Base-by-base conservation (phyloP, 176 grass and related monocot genomes). In the Musa itinerans region DNA sequence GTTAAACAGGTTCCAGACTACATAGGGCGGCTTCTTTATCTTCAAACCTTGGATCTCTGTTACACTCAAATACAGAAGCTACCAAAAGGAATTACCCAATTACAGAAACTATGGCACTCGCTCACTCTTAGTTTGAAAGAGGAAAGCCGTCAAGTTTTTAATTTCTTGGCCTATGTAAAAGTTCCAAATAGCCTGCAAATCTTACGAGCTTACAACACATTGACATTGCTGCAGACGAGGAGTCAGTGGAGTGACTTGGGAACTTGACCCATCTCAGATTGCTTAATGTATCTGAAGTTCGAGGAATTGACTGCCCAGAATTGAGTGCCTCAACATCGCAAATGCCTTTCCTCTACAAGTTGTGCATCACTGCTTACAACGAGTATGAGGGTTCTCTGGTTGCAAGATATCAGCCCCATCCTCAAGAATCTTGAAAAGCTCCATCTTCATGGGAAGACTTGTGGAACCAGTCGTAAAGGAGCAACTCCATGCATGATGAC, bases 11-110 rank as follows among this genome's bases (percentile, higher is more conserved):
- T 89, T 74, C 55, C 87, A 7, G 79, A 65, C 56, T 80, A 56
- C 23, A 59, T 89, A 3, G 76, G 67, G 3, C 83, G 78, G 51
- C 80, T 86, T 70, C 17, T 34, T 3, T 82, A 80, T 63, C 76
- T 89, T 22, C 80, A 86, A 70, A 89, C 77, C 2, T 52, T 86
- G 51, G 74, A 86, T 69, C 75, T 83, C 11, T 63, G 75, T 34
- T 26, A 70, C 62, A 69, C 81, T 49, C 26, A 54, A 17, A 66
- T 89, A n/a, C 12, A 72, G 17, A 72, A 85, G 14, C 63, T 89
- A 7, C 87, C 87, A 1, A 58, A 68, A 56, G 79, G 59, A 2
- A 9, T 77, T 8, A 81, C 69, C 52, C 69, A 76, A 58, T 56
- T 89, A 68, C 76, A 29, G 25, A 85, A 77, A 34, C 79, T 85